phyloP scores from a whole-genome alignment of 2,329 filamentous ascomycete genomes.

The Neofusicoccum sp. region DNA sequence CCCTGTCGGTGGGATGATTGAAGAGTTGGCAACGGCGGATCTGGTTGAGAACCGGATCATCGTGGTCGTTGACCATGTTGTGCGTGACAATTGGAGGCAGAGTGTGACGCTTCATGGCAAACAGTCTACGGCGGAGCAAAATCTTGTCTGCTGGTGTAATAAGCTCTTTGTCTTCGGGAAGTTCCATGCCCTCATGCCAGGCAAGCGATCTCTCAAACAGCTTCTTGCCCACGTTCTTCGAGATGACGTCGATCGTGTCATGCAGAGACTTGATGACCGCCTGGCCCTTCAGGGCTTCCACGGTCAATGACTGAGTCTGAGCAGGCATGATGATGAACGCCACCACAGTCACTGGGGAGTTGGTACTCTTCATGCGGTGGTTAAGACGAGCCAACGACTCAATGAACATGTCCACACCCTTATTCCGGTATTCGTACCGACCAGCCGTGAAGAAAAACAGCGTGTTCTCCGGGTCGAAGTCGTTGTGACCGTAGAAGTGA shows the following conservation, averaged over 20 bases:
- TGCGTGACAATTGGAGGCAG: conserved; percentile 96
- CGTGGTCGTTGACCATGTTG: conserved; percentile 93
- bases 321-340: conserved; percentile 99
- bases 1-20: conserved; percentile 90
- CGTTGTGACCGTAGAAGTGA: conserved; percentile 97
- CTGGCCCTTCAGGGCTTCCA: conserved; percentile 93
- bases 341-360: conserved; percentile 90
- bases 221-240: conserved; percentile 86
- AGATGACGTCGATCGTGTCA: conserved; percentile 90
- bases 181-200: conserved; percentile 91
- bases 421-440: conserved; percentile 96
- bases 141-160: conserved; percentile 91
- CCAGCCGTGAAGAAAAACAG: conserved; percentile 97
- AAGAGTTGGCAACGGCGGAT: conserved; percentile 94
- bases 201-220: conserved; percentile 91
- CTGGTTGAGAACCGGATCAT: conserved; percentile 94
- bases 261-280: conserved; percentile 94
- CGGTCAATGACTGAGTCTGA: conserved; percentile 89
- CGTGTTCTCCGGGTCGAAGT: conserved; percentile 95
- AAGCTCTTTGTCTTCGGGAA: conserved; percentile 95
- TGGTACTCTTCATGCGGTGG: conserved; percentile 79
- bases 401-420: conserved; percentile 99
- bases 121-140: conserved; percentile 83
- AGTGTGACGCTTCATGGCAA: conserved; percentile 90
- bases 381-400: conserved; percentile 93